Evolutionary conservation across 371 early-diverging fungal species (phyloP).

Genomic region (Apophysomyces elegans): DNA sequence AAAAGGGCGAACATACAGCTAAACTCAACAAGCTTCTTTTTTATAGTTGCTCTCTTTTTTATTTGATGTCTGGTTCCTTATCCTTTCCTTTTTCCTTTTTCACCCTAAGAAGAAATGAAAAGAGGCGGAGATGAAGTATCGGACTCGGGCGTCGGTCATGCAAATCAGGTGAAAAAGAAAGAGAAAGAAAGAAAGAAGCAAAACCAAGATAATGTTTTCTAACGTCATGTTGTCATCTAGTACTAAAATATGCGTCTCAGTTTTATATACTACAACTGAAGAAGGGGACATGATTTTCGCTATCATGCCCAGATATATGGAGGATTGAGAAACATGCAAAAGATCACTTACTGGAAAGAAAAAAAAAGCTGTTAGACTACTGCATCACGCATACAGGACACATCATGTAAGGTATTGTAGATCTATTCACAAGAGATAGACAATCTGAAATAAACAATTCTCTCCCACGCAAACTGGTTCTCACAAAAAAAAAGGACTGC

Average conservation of each 20-base stretch:
- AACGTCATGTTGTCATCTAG: background rate
- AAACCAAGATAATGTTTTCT: background rate
- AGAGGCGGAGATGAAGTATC: constrained; percentile 7
- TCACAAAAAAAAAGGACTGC: background rate
- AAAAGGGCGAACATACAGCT: constrained; percentile 1
- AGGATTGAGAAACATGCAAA: background rate
- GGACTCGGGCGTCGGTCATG: constrained; percentile 8
- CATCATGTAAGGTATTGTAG: background rate
- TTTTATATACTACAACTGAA: background rate
- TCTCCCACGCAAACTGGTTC: too few relatives aligned
- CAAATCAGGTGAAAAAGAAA: background rate
- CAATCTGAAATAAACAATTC: too few relatives aligned
- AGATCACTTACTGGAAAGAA: background rate
- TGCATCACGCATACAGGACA: constrained; percentile 7
- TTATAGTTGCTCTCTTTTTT: background rate
- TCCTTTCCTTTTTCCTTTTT: background rate
- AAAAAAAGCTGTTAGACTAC: background rate
- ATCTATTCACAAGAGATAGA: too few relatives aligned
- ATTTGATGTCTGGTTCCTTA: background rate
- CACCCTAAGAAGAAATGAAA: background rate
- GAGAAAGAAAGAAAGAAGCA: background rate
- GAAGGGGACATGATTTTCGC: background rate
- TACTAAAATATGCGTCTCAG: constrained; percentile 4
- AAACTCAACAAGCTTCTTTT: background rate
- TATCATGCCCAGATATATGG: background rate